Evolutionary conservation across 2,329 filamentous ascomycete genomes (phyloP).

Genomic region (Tolypocladium paradoxum): DNA sequence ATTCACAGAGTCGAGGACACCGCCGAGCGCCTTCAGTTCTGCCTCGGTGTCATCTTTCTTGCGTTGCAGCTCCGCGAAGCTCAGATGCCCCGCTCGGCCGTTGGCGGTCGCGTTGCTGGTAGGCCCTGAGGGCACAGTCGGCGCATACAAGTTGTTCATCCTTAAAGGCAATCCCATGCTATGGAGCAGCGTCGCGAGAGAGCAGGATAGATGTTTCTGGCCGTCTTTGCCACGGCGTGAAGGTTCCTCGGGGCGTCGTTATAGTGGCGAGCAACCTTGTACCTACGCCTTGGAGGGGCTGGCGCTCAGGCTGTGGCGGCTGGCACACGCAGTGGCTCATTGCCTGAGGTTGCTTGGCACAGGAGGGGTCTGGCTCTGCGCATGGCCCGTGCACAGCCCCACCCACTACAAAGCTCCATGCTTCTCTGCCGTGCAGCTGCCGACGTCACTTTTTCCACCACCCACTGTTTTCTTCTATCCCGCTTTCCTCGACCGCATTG

Average conservation of each 20-base stretch:
- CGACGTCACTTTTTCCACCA: conserved; percentile 20
- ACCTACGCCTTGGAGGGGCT: not conserved
- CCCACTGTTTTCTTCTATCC: not conserved
- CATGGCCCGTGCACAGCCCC: not conserved
- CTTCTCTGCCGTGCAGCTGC: conserved; percentile 1
- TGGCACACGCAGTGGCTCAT: not conserved
- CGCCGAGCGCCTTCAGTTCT: conserved; percentile 74
- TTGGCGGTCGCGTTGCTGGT: conserved; percentile 50
- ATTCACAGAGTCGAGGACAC: conserved; percentile 78
- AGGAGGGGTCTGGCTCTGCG: too few relatives aligned
- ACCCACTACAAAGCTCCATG: not conserved
- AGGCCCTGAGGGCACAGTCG: conserved; percentile 61
- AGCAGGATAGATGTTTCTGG: not conserved
- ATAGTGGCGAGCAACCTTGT: not conserved
- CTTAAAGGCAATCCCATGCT: conserved; percentile 8
- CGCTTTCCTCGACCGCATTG: not conserved
- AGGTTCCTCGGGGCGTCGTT: not conserved
- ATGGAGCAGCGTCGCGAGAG: not conserved
- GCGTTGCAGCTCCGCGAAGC: conserved; percentile 68
- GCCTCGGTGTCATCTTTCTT: conserved; percentile 79
- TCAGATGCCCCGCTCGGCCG: conserved; percentile 52
- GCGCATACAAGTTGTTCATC: conserved; percentile 49
- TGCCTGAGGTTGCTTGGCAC: too few relatives aligned
- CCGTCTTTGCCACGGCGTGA: not conserved
- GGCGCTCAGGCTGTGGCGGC: not conserved